Base-by-base conservation (phyloP, 805 yeast species). In the Nakazawaea laoshanensis region DNA sequence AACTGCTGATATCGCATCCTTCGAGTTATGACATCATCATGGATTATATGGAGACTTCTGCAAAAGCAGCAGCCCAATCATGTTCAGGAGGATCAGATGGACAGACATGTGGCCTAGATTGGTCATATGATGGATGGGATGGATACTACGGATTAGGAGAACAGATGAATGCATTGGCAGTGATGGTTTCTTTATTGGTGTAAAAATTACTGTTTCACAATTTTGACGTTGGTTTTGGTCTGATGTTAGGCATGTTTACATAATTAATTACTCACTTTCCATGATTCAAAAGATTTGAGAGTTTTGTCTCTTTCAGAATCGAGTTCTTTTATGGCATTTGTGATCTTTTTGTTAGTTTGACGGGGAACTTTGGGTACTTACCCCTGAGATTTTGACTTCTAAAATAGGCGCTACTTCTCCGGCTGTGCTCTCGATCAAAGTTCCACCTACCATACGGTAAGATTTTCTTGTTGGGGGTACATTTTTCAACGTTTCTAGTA, bases 381-480 rank as follows among this genome's bases (percentile, higher is more conserved):
- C 55, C 33, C 79, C 80, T 7, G 54, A 53, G 15, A 63, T 47
- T 44, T 82, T 86, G 17, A 70, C 62, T 32, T 67, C 63, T 34
- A 86, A 57, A 8, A 77, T 64, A 9, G 77, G 78, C 4, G 68
- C 56, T 4, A 88, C 92, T 25, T 83, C 86, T n/a, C 67, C 77
- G 4, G 86, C 92, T 4, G 77, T 67, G 43, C 83, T 78, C 49
- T 87, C 94, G 12, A 88, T 82, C 20, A 89, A 65, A 3, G 88
- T 95, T 7, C 95, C 94, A 17, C 96, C 96, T 20, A 89, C 71
- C 96, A 92, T 86, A 47, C 94, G 75, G 59, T 76, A 87, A 49
- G 96, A 86, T 50, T 78, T 77, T 40, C 98, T 72, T 28, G 68
- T 74, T 2, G 45, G 41, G 16, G 77, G 75, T 7, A 74, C 61